Evolutionary conservation across 225 moss, liverwort and hornwort genomes (phyloP), one percentile per base, ranked within the genome.

Genomic region (Takakia lepidozioides): DNA sequence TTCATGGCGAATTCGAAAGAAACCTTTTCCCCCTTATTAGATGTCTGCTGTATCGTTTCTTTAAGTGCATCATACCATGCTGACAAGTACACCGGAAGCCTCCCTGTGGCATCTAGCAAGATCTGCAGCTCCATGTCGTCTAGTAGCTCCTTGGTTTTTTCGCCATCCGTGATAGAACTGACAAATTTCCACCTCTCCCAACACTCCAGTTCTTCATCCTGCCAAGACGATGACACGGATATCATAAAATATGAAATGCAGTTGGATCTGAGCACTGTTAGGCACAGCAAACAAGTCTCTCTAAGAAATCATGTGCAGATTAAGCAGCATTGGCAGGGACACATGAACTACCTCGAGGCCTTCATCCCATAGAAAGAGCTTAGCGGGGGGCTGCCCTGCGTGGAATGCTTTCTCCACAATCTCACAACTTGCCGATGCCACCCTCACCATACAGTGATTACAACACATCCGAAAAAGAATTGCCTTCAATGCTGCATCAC

Each of bases 201-300:
- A 48, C 68, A 68, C 35, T 68, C 47, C 8, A 68, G 34, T 27
- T 62, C 57, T 39, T 68, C 52, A 22, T 68, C 62, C 57, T 68
- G 48, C 8, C 51, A n/a, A n/a, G n/a, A n/a, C n/a, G n/a, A n/a
- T n/a, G n/a, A n/a, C n/a, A n/a, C n/a, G n/a, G n/a, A n/a, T n/a
- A n/a, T n/a, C n/a, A n/a, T n/a, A n/a, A n/a, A n/a, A n/a, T n/a
- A n/a, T n/a, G n/a, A n/a, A n/a, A n/a, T n/a, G n/a, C n/a, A n/a
- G n/a, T n/a, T n/a, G n/a, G n/a, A n/a, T n/a, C n/a, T n/a, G n/a
- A n/a, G n/a, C n/a, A n/a, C n/a, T n/a, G n/a, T n/a, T n/a, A n/a
- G n/a, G n/a, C n/a, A n/a, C n/a, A n/a, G n/a, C n/a, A n/a, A n/a
- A n/a, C n/a, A n/a, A n/a, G n/a, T n/a, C n/a, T n/a, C n/a, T n/a